phyloP scores from a whole-genome alignment of 2,329 filamentous ascomycete genomes.

The Cladophialophora chaetospira region DNA sequence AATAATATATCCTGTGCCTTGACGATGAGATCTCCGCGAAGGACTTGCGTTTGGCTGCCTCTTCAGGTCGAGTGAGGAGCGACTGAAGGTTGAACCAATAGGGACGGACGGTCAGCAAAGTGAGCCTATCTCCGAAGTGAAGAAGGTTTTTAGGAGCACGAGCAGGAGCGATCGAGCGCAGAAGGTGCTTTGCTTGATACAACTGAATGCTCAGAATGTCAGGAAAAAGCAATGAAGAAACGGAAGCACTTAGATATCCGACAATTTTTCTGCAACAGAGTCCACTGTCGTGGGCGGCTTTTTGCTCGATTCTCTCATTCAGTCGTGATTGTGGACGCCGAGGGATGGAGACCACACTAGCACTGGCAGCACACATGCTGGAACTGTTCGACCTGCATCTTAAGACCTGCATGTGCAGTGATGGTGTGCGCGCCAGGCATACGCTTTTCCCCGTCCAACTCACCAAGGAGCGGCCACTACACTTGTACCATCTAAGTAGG shows the following conservation, averaged over 20 bases:
- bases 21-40: neutral
- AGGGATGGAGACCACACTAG: neutral
- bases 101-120: neutral
- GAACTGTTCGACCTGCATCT: neutral
- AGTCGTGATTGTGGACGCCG: neutral
- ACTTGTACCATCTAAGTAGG: no score
- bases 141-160: constrained; percentile 1
- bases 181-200: constrained; percentile 8
- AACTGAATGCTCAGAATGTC: constrained; percentile 7
- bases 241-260: constrained; percentile 3
- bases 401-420: constrained; percentile 1
- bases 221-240: constrained; percentile 11
- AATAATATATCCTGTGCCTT: constrained; percentile 1
- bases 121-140: neutral
- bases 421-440: neutral
- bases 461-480: neutral
- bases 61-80: neutral
- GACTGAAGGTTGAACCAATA: constrained; percentile 4
- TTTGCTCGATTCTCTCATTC: neutral
- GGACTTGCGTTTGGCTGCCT: neutral
- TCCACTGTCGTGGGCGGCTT: neutral
- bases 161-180: neutral
- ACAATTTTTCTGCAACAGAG: constrained; percentile 5
- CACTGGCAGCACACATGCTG: neutral
- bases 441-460: neutral